Percentiles rank a stretch among this genome's conserved stretches.
These are phyloP conservation scores for Tetratostichococcus sp. DNA, from an alignment of 139 green algal species.

Conservation along the genomic window DNA sequence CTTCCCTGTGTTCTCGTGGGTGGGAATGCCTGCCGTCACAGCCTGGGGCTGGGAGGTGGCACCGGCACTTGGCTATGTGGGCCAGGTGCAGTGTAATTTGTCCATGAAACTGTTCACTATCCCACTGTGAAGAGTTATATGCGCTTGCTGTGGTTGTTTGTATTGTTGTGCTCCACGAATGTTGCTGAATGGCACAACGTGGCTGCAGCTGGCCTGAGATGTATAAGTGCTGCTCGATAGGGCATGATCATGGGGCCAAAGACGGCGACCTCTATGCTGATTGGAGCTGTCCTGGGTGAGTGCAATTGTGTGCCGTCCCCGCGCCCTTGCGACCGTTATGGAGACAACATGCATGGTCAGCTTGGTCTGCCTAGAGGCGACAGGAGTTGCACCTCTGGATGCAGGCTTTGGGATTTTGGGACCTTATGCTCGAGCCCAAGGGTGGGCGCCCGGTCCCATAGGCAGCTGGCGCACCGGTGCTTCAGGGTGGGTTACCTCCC, in stretches of 20 bases:
- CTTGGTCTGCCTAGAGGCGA: too few relatives aligned
- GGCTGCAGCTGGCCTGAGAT: too few relatives aligned
- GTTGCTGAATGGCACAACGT: too few relatives aligned
- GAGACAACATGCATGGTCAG: too few relatives aligned
- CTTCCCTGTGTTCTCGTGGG: conserved; percentile 39
- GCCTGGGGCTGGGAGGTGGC: conserved; percentile 51
- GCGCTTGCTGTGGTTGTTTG: too few relatives aligned
- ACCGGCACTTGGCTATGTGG: conserved; percentile 42
- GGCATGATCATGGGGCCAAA: conserved; percentile 64
- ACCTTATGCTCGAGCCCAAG: conserved; percentile 23
- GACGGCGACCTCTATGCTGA: conserved; percentile 47
- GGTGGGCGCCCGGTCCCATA: conserved; percentile 48
- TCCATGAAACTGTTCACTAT: too few relatives aligned
- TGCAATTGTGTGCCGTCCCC: too few relatives aligned
- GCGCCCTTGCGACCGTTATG: too few relatives aligned
- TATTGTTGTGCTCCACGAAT: too few relatives aligned
- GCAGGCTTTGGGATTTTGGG: conserved; percentile 37
- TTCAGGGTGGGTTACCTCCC: conserved; percentile 7
- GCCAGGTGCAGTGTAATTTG: too few relatives aligned
- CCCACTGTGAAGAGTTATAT: too few relatives aligned
- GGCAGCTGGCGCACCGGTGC: conserved; percentile 32
- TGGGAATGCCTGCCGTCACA: conserved; percentile 30
- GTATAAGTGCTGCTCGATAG: too few relatives aligned
- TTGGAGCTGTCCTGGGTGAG: conserved; percentile 37
- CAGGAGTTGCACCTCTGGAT: not conserved